A percentile compares a stretch with the other conserved stretches of the same genome.
Conservation (phyloP, 768 basidiomycete genomes). For the Auriscalpium vulgare region DNA sequence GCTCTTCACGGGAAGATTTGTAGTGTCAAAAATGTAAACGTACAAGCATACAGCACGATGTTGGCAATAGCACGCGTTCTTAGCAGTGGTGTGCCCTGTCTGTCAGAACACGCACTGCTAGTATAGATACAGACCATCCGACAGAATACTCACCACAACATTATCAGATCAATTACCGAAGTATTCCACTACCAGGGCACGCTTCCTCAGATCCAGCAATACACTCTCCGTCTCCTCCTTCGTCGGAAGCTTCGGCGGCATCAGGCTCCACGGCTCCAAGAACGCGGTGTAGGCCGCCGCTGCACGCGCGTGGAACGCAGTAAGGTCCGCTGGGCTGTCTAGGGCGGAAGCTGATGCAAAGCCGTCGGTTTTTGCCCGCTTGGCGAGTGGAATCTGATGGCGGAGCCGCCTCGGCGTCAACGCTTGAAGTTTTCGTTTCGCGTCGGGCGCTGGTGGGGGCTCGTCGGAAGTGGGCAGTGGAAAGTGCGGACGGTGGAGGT, state of each 20-base stretch:
- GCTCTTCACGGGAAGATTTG: too few relatives aligned
- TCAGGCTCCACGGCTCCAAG: constrained; percentile 60
- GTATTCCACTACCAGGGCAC: constrained; percentile 76
- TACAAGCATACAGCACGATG: too few relatives aligned
- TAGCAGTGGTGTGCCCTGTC: too few relatives aligned
- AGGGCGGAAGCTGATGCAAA: constrained; percentile 4
- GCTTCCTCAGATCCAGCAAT: constrained; percentile 69
- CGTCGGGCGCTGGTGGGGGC: constrained; percentile 33
- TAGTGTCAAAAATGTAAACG: too few relatives aligned
- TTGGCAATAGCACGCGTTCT: too few relatives aligned
- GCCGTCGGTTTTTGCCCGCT: constrained; percentile 23
- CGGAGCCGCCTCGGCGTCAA: constrained; percentile 28
- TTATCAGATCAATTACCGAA: constrained; percentile 33
- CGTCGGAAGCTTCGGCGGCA: constrained; percentile 70
- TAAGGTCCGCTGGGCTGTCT: constrained; percentile 17
- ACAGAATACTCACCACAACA: too few relatives aligned
- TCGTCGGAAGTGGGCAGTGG: constrained; percentile 11
- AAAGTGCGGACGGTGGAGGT: constrained; percentile 17
- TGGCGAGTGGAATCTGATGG: constrained; percentile 22
- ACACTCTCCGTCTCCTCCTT: constrained; percentile 73
- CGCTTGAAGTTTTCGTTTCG: constrained; percentile 30
- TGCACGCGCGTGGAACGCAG: constrained; percentile 37
- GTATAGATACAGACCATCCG: too few relatives aligned
- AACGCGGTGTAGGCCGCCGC: constrained; percentile 68
- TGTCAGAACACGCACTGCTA: too few relatives aligned